Base-by-base conservation (phyloP, 2,329 filamentous ascomycete genomes). In the Sarocladium brachiariae region DNA sequence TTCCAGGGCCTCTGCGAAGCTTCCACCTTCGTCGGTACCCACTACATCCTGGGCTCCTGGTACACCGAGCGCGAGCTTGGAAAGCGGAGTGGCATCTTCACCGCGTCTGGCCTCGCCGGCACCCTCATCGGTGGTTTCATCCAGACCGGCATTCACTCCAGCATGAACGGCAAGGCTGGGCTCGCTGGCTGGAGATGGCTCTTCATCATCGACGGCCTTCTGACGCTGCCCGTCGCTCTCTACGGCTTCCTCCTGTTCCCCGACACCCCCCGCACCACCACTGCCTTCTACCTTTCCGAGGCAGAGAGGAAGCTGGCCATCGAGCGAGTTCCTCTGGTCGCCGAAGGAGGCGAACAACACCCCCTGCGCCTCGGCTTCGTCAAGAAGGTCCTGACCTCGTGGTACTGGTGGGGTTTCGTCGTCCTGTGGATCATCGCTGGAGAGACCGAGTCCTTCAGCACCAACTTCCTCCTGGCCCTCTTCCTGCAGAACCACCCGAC, bases 371-470 rank as follows among this genome's bases (percentile, higher is more conserved):
- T 72, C 51, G 53, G 57, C 1, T 84, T 86, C 55, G 56, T 74
- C 21, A 79, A 73, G 54, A 73, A 72, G 39, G 74, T 83, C 14
- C 70, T 86, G 9, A 67, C 69, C 0, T 81, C 78, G 0, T 83
- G 77, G 75, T 76, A 83, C 58, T 84, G 78, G 73, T 86, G 81
- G 70, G 81, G 80, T 1, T 86, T 87, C 56, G 75, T 81, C 2
- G 59, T 79, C 4, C 75, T 87, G 0, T 87, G 83, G 83, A 76
- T 85, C 55, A 80, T 89, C 35, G 84, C 83, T 0, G 83, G 84
- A 25, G 83, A 87, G 60, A 83, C 81, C 0, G 85, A 89, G 61
- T 85, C 81, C 0, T 88, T 87, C 63, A 80, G 77, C 49, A 74
- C 77, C 18, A 87, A 89, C 62, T 70, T 78, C 0, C 69, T 87